Evolutionary conservation across 768 basidiomycete genomes (phyloP).

Genomic region (Rhodotorula sphaerocarpa): DNA sequence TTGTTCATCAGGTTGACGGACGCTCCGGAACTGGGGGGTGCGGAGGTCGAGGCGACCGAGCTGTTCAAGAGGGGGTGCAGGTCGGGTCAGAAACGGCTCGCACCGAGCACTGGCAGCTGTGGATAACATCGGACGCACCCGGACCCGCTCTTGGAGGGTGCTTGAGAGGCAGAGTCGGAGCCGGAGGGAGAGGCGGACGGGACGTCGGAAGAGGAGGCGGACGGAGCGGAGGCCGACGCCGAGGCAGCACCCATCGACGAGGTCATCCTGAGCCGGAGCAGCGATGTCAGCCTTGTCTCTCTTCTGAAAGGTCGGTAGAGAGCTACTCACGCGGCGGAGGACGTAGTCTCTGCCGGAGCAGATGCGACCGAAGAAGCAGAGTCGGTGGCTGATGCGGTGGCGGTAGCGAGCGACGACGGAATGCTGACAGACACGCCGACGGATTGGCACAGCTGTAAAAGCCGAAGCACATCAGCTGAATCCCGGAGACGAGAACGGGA

Average conservation of each 20-base stretch:
- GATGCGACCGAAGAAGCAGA: background rate
- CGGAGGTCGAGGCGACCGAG: background rate
- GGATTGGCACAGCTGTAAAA: conserved; percentile 7
- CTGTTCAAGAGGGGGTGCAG: background rate
- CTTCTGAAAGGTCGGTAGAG: background rate
- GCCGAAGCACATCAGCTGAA: background rate
- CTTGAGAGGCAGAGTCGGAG: too few species aligned
- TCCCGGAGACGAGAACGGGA: background rate
- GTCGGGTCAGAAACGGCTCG: background rate
- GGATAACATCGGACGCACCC: background rate
- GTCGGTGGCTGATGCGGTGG: background rate
- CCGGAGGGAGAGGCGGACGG: background rate
- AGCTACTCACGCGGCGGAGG: background rate
- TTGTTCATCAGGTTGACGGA: background rate
- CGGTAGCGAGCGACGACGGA: background rate
- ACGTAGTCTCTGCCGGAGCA: background rate
- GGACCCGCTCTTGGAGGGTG: too few species aligned
- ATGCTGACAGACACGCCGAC: conserved; percentile 13
- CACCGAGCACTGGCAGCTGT: too few species aligned
- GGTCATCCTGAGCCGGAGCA: background rate
- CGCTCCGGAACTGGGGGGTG: background rate
- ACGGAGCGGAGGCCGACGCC: background rate
- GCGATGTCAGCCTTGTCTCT: background rate
- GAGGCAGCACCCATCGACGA: background rate
- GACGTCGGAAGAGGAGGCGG: background rate